Conservation (phyloP, 2,329 filamentous ascomycete species). For the Didymella glomerata region DNA sequence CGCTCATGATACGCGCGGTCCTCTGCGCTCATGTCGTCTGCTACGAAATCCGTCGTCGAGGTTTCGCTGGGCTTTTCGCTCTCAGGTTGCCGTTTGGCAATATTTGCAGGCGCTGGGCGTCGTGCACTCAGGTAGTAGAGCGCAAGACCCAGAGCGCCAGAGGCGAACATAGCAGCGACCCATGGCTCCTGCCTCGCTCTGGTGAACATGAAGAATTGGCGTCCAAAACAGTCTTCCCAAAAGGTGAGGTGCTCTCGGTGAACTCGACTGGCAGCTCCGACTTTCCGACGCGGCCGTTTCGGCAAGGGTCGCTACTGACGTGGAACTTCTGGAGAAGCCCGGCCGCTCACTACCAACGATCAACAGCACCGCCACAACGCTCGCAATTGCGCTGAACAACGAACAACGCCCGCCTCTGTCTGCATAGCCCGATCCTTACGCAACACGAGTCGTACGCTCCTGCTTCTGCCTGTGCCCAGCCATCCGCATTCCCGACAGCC, state of each 20-base stretch:
- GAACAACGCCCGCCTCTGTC: constrained; percentile 24
- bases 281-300: constrained; percentile 35
- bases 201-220: constrained; percentile 32
- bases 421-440: constrained; percentile 45
- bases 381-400: constrained; percentile 25
- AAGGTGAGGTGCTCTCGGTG: constrained; percentile 33
- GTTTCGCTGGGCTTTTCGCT: constrained; percentile 38
- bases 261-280: constrained; percentile 27
- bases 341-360: constrained; percentile 16
- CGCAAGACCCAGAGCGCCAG: constrained; percentile 33
- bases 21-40: constrained; percentile 44
- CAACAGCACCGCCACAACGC: constrained; percentile 31
- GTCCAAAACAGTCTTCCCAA: constrained; percentile 30
- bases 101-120: constrained; percentile 20
- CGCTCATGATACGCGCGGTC: constrained; percentile 61
- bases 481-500: constrained; percentile 17
- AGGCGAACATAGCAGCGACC: constrained; percentile 30
- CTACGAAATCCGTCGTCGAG: constrained; percentile 35
- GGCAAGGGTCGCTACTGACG: constrained; percentile 43
- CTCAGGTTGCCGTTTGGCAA: constrained; percentile 20
- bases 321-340: constrained; percentile 45
- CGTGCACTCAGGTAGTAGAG: constrained; percentile 29
- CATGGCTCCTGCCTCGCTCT: constrained; percentile 33
- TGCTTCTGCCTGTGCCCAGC: constrained; percentile 12
- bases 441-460: constrained; percentile 37